Conservation (phyloP, 345 rosid species). For the Erucastrum elatum region DNA sequence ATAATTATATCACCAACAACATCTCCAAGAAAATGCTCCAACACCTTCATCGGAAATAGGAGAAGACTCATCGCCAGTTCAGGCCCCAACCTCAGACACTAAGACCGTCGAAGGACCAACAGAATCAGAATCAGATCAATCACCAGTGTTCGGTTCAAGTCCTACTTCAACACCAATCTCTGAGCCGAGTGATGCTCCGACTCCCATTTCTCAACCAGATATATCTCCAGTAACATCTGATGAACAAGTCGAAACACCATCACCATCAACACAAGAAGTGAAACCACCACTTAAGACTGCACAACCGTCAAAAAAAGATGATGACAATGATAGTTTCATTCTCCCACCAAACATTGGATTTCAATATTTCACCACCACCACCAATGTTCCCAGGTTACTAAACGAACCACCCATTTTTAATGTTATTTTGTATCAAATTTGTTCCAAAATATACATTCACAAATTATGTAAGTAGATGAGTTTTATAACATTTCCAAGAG, state of each 20-base stretch:
- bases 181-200: background rate
- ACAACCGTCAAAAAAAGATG: conserved; percentile 32
- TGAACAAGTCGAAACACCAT: conserved; percentile 14
- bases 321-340: conserved; percentile 29
- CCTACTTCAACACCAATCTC: background rate
- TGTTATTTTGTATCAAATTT: conserved; percentile 8
- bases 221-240: conserved; percentile 32
- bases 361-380: conserved; percentile 84
- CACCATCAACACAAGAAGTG: conserved; percentile 24
- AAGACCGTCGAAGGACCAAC: conserved; percentile 30
- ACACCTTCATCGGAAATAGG: conserved; percentile 27
- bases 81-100: conserved; percentile 36
- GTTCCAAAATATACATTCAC: conserved; percentile 11
- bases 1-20: conserved; percentile 23
- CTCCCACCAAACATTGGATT: conserved; percentile 75
- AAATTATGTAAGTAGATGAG: conserved; percentile 22
- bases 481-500: conserved; percentile 10
- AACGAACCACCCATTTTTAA: conserved; percentile 18
- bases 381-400: conserved; percentile 83
- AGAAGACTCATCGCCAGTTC: conserved; percentile 19
- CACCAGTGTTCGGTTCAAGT: conserved; percentile 12
- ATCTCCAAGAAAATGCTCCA: conserved; percentile 26
- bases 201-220: conserved; percentile 28
- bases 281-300: conserved; percentile 27
- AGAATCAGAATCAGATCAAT: conserved; percentile 12